Percentiles rank a stretch among this genome's conserved stretches.
phyloP scores from a whole-genome alignment of 2,329 filamentous ascomycete species.

The Arthroderma sp. region DNA sequence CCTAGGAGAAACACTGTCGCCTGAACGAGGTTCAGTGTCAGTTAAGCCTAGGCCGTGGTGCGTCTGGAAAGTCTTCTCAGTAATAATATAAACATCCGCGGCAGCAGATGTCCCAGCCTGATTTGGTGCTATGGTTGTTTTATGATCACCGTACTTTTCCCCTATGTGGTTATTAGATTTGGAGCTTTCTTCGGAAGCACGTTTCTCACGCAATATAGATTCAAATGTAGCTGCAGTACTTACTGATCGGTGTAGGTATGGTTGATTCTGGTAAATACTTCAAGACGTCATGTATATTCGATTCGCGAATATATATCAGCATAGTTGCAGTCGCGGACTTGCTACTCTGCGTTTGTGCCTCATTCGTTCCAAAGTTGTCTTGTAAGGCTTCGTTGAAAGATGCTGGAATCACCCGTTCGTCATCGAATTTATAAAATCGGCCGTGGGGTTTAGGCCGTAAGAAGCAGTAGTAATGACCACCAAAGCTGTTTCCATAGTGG shows the following conservation, averaged over 20 bases:
- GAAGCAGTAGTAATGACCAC: slow-evolving; percentile 96
- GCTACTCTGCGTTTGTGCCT: slow-evolving; percentile 45
- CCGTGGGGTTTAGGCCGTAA: slow-evolving; percentile 87
- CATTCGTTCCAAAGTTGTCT: slow-evolving; percentile 93
- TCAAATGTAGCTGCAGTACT: slow-evolving; percentile 17
- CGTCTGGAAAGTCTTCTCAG: slow-evolving; percentile 63
- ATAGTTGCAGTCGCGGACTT: slow-evolving; percentile 86
- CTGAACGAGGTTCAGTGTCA: slow-evolving; percentile 47
- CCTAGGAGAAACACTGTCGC: slow-evolving; percentile 57
- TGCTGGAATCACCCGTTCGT: slow-evolving; percentile 87
- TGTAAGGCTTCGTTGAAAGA: slow-evolving; percentile 84
- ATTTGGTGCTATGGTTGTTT: slow-evolving; percentile 70
- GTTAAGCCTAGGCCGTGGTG: slow-evolving; percentile 78
- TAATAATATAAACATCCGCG: slow-evolving; percentile 69
- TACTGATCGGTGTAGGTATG: slow-evolving; percentile 69
- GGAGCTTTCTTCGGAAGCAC: slow-evolving; percentile 7
- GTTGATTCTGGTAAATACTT: slow-evolving; percentile 61
- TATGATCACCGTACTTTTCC: slow-evolving; percentile 64
- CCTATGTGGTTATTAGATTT: slow-evolving; percentile 28
- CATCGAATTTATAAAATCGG: slow-evolving; percentile 92
- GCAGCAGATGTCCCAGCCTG: slow-evolving; percentile 90
- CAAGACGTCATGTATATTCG: slow-evolving; percentile 68
- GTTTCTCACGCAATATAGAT: slow-evolving; percentile 9
- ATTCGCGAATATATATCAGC: slow-evolving; percentile 92
- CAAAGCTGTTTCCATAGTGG: slow-evolving; percentile 91